phyloP scores from a whole-genome alignment of 2,329 filamentous ascomycete genomes.

The Aspergillus japonicus region DNA sequence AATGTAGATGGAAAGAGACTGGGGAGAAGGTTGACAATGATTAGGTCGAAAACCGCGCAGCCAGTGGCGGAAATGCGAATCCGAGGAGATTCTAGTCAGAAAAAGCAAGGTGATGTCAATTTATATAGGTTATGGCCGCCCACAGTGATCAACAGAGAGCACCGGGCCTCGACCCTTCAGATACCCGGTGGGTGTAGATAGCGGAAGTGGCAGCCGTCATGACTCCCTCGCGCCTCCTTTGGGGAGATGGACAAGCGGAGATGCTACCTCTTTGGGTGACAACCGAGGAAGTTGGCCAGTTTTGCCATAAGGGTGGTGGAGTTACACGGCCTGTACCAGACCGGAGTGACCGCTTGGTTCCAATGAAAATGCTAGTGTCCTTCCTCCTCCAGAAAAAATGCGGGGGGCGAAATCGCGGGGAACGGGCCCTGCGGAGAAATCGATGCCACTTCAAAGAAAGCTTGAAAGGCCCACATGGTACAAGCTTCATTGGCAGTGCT shows the following conservation, averaged over 20 bases:
- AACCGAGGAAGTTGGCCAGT: slow-evolving; percentile 28
- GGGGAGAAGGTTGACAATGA: slow-evolving; percentile 1
- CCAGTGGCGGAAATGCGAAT: neutral
- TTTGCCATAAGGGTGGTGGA: neutral
- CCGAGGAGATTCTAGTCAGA: neutral
- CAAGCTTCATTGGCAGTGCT: no score
- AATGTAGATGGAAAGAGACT: slow-evolving; percentile 1
- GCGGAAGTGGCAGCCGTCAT: neutral
- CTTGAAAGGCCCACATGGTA: neutral
- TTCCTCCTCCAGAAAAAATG: neutral
- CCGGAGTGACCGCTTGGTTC: neutral
- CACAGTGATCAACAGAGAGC: neutral
- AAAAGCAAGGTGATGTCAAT: neutral
- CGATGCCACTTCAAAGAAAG: neutral
- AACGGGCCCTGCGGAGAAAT: neutral
- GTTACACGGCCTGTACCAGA: neutral
- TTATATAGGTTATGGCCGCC: neutral
- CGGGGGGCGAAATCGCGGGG: slow-evolving; percentile 19
- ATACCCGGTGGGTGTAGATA: neutral
- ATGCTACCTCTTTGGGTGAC: slow-evolving; percentile 18
- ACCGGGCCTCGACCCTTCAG: neutral
- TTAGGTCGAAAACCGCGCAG: neutral
- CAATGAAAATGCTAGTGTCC: neutral
- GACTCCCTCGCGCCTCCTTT: slow-evolving; percentile 10
- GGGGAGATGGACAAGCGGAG: slow-evolving; percentile 14